Conservation (phyloP, 78 protist species). For the Dictyostelium discoideum region DNA sequence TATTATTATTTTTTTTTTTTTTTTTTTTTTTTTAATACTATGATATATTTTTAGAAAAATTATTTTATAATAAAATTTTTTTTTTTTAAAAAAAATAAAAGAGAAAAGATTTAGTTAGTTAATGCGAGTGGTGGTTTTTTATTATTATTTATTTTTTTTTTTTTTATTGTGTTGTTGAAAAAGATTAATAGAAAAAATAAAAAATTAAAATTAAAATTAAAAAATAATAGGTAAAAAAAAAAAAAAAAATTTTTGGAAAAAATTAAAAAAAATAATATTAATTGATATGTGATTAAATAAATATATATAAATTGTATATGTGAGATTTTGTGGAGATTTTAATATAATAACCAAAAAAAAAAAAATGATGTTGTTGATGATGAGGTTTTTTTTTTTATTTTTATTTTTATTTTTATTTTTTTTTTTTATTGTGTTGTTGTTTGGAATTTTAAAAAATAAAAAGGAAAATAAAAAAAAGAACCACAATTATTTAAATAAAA, state of each 20-base stretch:
- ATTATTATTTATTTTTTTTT: neutral
- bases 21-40: neutral
- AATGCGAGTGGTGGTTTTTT: neutral
- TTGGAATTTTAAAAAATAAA: neutral
- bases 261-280: neutral
- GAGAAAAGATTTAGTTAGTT: neutral
- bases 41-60: neutral
- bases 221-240: neutral
- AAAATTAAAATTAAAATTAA: neutral
- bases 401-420: neutral
- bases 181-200: neutral
- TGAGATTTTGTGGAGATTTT: neutral
- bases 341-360: neutral
- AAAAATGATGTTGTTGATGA: neutral
- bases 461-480: neutral
- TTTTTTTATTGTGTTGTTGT: neutral
- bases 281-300: slow-evolving; percentile 1
- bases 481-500: neutral
- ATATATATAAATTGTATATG: neutral
- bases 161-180: neutral
- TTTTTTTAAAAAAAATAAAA: neutral
- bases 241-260: neutral
- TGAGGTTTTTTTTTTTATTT: neutral
- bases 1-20: too few relatives aligned
- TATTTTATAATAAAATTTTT: neutral